Percentiles rank a stretch among this genome's conserved stretches.
Conservation (phyloP, 1,284 basidiomycete species). For the Trichosporon ovoides region DNA sequence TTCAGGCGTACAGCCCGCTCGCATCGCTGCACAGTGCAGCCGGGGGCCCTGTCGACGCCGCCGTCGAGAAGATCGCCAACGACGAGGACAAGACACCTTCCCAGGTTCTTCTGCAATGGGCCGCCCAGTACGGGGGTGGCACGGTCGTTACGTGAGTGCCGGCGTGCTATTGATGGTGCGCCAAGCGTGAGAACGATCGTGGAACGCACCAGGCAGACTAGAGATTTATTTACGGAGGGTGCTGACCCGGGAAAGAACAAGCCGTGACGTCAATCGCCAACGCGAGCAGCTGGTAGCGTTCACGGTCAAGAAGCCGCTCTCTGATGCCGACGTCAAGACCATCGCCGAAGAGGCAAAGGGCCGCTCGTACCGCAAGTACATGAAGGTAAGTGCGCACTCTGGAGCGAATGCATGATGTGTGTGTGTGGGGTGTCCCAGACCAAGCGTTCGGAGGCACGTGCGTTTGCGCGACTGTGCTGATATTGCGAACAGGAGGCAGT, state of each 20-base stretch:
- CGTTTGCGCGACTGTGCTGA: too few relatives aligned
- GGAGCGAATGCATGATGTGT: too few relatives aligned
- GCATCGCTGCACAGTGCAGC: slow-evolving; percentile 50
- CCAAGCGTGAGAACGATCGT: too few relatives aligned
- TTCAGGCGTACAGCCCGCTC: slow-evolving; percentile 60
- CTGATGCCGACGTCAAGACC: slow-evolving; percentile 53
- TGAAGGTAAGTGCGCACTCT: neutral
- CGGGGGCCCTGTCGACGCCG: slow-evolving; percentile 56
- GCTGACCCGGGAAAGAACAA: slow-evolving; percentile 46
- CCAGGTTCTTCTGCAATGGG: slow-evolving; percentile 46
- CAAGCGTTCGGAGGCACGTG: too few relatives aligned
- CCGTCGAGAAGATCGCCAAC: slow-evolving; percentile 55
- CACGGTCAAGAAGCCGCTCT: slow-evolving; percentile 57
- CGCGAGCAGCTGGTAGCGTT: slow-evolving; percentile 59
- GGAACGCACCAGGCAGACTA: too few relatives aligned
- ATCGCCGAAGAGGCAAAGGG: slow-evolving; percentile 37
- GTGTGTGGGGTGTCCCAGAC: too few relatives aligned
- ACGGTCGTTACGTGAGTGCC: slow-evolving; percentile 60
- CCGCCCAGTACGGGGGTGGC: slow-evolving; percentile 32
- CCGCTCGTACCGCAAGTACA: slow-evolving; percentile 32
- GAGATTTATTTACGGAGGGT: neutral
- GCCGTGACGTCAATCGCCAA: slow-evolving; percentile 63
- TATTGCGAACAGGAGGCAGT: neutral
- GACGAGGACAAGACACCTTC: slow-evolving; percentile 29
- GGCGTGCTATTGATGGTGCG: too few relatives aligned